Base-by-base conservation (phyloP, 1,284 basidiomycete genomes). In the Nidula niveotomentosa region DNA sequence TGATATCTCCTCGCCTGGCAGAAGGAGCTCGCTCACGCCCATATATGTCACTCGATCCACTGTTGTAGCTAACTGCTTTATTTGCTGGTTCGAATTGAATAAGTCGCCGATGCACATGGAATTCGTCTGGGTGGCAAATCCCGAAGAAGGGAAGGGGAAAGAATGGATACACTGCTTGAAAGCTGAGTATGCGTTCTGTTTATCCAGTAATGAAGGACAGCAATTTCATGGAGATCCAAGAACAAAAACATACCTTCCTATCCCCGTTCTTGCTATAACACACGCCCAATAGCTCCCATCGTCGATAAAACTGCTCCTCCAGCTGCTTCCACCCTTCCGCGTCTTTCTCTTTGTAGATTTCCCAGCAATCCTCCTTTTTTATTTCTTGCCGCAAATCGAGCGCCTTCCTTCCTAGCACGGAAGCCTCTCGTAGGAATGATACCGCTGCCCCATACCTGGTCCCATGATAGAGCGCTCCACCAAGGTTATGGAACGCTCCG, bases 251-350 rank as follows among this genome's bases (percentile, higher is more conserved):
- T 47, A 86, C 87, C 79, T 81, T 83, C 15, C 87, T 76, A 62
- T 94, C 86, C 0, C 85, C 85, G 44, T 83, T 85, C 67, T 90
- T 93, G 41, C 79, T 77, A 64, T 84, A 84, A 65, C 90, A 93
- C 2, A 87, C 83, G 0, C 83, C 91, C 18, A 94, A 73, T n/a
- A 94, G 70, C 68, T 94, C 91, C 78, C 85, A 93, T 41, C 92
- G 75, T 41, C 85, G 78, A 59, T 80, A 83, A 34, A 91, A 57
- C 59, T 88, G 84, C 23, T 85, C 80, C 55, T 82, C 77, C 3
- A 91, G 73, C 55, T 82, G 78, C 49, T 58, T 72, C 84, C 86
- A 90, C 0, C 71, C 76, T 34, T 84, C 81, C 8, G 71, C 71
- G 48, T 76, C 74, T 60, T 33, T 63, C 61, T 12, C 59, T 45